Conservation (phyloP, 352 stramenopile genomes). For the Phytophthora pistaciae region DNA sequence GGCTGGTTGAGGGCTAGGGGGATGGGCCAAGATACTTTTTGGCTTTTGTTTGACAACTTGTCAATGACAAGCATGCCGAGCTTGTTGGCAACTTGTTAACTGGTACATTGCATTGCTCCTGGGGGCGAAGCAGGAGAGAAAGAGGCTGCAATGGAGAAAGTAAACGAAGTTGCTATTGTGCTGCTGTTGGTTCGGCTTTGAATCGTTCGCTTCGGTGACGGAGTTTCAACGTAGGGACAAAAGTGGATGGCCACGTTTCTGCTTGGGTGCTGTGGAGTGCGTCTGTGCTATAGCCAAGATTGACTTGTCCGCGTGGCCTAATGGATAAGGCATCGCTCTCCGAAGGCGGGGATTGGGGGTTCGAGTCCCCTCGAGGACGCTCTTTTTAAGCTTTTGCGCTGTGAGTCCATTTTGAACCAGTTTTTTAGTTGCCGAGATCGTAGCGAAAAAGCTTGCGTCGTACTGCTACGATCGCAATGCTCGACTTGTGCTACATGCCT, state of each 20-base stretch:
- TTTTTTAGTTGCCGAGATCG: no score
- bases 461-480: no score
- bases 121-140: background rate
- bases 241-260: conserved; percentile 7
- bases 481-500: no score
- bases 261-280: background rate
- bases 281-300: conserved; percentile 5
- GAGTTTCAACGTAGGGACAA: background rate
- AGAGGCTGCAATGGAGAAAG: background rate
- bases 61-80: conserved; percentile 2
- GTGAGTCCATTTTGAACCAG: background rate
- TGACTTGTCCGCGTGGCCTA: conserved; percentile 30
- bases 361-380: conserved; percentile 33
- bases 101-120: background rate
- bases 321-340: conserved; percentile 35
- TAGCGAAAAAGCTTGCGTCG: no score
- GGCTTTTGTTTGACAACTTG: background rate
- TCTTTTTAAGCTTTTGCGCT: background rate
- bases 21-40: conserved; percentile 19
- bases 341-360: conserved; percentile 37
- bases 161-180: background rate
- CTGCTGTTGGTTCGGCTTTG: background rate
- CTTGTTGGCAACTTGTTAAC: background rate
- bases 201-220: background rate
- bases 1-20: conserved; percentile 7